phyloP scores from a whole-genome alignment of 257 asterid genomes.

The Jaltomata sinuosa region DNA sequence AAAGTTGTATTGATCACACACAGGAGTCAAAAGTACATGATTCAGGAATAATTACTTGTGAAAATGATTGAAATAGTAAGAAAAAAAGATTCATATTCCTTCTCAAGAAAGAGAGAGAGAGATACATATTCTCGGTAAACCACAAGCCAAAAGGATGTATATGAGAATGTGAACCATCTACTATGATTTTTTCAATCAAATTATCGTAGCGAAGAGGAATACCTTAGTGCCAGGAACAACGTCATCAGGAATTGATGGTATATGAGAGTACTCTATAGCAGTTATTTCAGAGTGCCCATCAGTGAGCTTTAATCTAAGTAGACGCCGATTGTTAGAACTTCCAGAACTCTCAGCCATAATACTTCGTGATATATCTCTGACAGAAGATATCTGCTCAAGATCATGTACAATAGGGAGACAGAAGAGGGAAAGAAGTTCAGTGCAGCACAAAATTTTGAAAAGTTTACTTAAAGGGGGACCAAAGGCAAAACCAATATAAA shows the following conservation, averaged over 20 bases:
- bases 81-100: background rate
- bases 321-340: constrained; percentile 39
- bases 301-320: constrained; percentile 62
- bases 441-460: background rate
- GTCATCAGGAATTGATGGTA: constrained; percentile 60
- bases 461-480: background rate
- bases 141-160: background rate
- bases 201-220: background rate
- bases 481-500: background rate
- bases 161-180: background rate
- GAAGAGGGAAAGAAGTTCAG: background rate
- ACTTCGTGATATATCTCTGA: constrained; percentile 58
- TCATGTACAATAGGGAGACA: background rate
- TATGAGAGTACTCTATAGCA: constrained; percentile 59
- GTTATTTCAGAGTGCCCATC: constrained; percentile 71
- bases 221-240: constrained; percentile 88
- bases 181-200: background rate
- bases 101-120: background rate
- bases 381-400: constrained; percentile 42
- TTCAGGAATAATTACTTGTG: background rate
- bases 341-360: constrained; percentile 42
- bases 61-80: background rate
- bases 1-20: background rate
- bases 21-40: background rate
- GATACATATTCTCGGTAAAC: background rate